Percentiles rank a stretch among this genome's conserved stretches.
These are phyloP conservation scores for Thraustotheca clavata DNA, from an alignment of 352 stramenopile genomes.

Conservation along the genomic window DNA sequence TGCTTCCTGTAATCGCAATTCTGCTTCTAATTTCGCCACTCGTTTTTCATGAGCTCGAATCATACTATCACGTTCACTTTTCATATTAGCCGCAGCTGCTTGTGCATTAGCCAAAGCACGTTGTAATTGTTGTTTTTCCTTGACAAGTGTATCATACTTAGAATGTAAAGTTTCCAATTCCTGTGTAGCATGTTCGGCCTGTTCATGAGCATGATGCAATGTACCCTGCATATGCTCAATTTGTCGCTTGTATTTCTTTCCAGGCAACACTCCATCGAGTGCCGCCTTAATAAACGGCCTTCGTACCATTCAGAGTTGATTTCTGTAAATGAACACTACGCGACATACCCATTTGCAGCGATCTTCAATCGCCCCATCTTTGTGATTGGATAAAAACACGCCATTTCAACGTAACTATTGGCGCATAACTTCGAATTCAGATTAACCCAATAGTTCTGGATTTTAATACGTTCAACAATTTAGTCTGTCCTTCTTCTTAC, in stretches of 20 bases:
- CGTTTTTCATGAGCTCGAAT: neutral
- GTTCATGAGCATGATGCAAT: neutral
- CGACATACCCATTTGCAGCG: neutral
- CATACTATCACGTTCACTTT: neutral
- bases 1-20: neutral
- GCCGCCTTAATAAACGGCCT: conserved; percentile 2
- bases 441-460: too few species aligned
- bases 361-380: conserved; percentile 6
- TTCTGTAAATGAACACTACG: neutral
- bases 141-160: neutral
- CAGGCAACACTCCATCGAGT: conserved; percentile 1
- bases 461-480: too few species aligned
- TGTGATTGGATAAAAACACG: conserved; percentile 5
- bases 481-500: too few species aligned
- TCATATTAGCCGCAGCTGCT: neutral
- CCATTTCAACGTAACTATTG: neutral
- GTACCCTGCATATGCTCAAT: neutral
- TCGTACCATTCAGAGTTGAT: neutral
- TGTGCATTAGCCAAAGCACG: neutral
- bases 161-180: neutral
- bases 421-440: neutral
- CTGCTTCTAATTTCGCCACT: neutral
- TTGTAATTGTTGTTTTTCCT: neutral
- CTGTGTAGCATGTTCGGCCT: neutral
- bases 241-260: conserved; percentile 4